Conservation (phyloP, 208 protist species). For the Jaenimonas drosophilae region DNA sequence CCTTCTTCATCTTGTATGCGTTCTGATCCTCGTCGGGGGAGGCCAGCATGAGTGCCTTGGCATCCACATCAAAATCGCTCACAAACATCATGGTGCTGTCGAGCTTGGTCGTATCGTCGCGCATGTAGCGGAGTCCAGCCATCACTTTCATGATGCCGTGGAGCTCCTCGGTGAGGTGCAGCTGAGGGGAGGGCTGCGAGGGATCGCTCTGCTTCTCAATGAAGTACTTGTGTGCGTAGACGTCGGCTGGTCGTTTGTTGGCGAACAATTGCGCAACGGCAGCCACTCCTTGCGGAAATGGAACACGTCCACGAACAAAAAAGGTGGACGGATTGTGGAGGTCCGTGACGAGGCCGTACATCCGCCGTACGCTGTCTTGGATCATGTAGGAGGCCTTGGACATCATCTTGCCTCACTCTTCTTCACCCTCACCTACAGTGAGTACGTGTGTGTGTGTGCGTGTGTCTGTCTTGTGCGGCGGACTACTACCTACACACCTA, state of each 20-base stretch:
- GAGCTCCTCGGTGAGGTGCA: slow-evolving; percentile 80
- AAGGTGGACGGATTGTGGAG: slow-evolving; percentile 37
- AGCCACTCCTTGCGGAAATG: slow-evolving; percentile 58
- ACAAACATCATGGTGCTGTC: slow-evolving; percentile 77
- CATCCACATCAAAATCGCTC: slow-evolving; percentile 47
- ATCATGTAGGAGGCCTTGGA: slow-evolving; percentile 76
- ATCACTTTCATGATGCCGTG: slow-evolving; percentile 79
- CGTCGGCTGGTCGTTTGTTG: slow-evolving; percentile 42
- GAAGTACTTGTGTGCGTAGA: slow-evolving; percentile 82
- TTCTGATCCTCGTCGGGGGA: slow-evolving; percentile 7
- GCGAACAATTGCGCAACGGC: slow-evolving; percentile 51
- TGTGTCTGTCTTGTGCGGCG: no score
- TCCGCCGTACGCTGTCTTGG: slow-evolving; percentile 65
- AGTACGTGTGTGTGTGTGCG: no score
- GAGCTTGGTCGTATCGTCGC: slow-evolving; percentile 63
- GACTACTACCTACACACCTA: no score
- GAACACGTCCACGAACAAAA: slow-evolving; percentile 53
- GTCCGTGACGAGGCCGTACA: slow-evolving; percentile 57
- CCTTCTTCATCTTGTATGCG: background rate
- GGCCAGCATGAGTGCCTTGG: slow-evolving; percentile 40
- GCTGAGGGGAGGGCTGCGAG: slow-evolving; percentile 64
- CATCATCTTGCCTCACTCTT: no score
- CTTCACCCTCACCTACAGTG: no score
- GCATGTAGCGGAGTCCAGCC: slow-evolving; percentile 75
- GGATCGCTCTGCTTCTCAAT: slow-evolving; percentile 83